Evolutionary conservation across 2,329 filamentous ascomycete species (phyloP), one percentile per base, ranked within the genome.

Genomic region (Aspergillus sp.): DNA sequence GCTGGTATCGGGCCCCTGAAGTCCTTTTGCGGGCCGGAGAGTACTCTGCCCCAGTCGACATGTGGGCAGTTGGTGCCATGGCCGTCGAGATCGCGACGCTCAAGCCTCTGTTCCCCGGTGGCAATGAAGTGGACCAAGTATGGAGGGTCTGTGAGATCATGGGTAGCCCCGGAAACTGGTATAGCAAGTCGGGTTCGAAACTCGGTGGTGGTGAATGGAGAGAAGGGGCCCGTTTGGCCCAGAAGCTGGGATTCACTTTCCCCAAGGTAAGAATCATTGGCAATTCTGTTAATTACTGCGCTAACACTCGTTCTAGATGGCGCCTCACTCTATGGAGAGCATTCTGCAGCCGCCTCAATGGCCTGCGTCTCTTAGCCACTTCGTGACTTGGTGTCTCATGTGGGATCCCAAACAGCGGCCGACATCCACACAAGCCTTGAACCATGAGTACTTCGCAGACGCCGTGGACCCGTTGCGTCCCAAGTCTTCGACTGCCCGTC

Each of bases 61-160:
- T 98, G 60, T 98, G 93, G 93, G 93, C 93, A 1, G 83, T 98
- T 38, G 93, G 93, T 61, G 93, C 93, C 17, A 98, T 98, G 93
- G 93, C 93, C 5, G 93, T 98, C 9, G 93, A 98, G 67, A 87
- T 98, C 53, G 93, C 93, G 22, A 98, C 93, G 0, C 68, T 98
- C 49, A 98, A 97, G 74, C 93, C 93, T 15, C 75, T 98, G 9
- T 98, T 98, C 76, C 93, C 93, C 9, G 93, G 93, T 59, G 89
- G 90, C 63, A 98, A 98, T 65, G 93, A 98, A 73, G 93, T 98
- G 1, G 93, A 98, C 60, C 93, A 98, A 69, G 93, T 98, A 1
- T 98, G 93, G 93, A 85, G 93, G 58, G 88, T 98, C 0, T 98
- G 93, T 65, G 93, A 98, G 68, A 95, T 98, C 49, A 98, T 98